These are phyloP conservation scores for Metschnikowia colocasiae DNA, from an alignment of 805 yeast genomes.

Conservation along the genomic window DNA sequence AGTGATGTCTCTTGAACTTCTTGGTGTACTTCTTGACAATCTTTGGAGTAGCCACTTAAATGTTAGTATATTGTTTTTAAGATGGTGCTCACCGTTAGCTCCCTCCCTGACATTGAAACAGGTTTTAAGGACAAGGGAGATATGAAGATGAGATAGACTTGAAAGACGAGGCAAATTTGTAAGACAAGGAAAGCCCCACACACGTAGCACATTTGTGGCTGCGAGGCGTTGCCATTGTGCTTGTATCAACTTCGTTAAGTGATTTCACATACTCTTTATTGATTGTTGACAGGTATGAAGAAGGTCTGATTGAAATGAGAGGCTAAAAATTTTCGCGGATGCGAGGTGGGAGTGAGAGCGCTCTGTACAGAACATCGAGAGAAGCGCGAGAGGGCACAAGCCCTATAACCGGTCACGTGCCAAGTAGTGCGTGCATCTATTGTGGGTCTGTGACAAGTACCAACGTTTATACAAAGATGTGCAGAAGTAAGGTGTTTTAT, in stretches of 20 bases:
- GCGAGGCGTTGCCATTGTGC: neutral
- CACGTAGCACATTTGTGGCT: neutral
- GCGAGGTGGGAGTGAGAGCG: conserved; percentile 11
- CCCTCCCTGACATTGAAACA: no score
- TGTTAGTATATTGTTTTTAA: conserved; percentile 21
- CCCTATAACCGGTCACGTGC: conserved; percentile 17
- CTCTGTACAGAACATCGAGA: conserved; percentile 7
- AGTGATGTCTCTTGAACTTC: conserved; percentile 99
- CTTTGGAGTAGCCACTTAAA: conserved; percentile 96
- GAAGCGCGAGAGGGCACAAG: conserved; percentile 15
- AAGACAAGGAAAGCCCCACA: neutral
- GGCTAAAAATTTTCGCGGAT: conserved; percentile 22
- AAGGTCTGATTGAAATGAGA: conserved; percentile 8
- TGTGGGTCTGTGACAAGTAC: neutral
- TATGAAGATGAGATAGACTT: no score
- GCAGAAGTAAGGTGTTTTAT: neutral
- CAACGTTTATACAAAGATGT: neutral
- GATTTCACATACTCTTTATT: conserved; percentile 20
- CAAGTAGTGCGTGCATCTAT: neutral
- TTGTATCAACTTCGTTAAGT: neutral
- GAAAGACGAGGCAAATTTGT: neutral
- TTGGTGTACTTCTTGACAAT: conserved; percentile 99
- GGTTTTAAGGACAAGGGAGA: no score
- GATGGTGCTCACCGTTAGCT: neutral
- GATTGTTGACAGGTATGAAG: conserved; percentile 18